A percentile compares a stretch with the other conserved stretches of the same genome.
Evolutionary conservation across 23 red algal genomes (phyloP).

Genomic region (Gracilaria caudata): DNA sequence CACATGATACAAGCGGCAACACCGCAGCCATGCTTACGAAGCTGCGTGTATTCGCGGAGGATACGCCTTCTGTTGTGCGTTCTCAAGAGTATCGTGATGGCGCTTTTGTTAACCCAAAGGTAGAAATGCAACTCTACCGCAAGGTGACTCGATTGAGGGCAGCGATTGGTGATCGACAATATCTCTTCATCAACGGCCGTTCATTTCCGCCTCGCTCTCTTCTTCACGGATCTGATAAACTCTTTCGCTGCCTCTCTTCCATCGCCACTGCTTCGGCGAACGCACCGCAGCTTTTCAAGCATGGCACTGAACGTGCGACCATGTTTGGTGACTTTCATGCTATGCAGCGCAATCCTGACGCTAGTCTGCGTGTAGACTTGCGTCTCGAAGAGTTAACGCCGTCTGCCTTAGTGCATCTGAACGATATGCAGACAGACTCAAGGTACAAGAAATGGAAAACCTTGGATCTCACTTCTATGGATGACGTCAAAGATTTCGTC

Average conservation of each 20-base stretch:
- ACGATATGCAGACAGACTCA: slow-evolving; percentile 45
- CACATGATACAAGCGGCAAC: background rate
- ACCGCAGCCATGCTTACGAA: background rate
- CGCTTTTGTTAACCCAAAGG: background rate
- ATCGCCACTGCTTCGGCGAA: slow-evolving; percentile 5
- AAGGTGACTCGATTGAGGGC: background rate
- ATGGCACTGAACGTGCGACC: background rate
- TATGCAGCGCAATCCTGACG: background rate
- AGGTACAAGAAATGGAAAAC: slow-evolving; percentile 52
- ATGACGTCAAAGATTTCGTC: background rate
- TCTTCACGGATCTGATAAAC: background rate
- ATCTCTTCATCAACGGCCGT: slow-evolving; percentile 49
- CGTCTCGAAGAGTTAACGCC: background rate
- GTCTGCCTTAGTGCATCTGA: slow-evolving; percentile 41
- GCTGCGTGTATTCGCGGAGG: slow-evolving; percentile 24
- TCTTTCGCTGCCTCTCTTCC: slow-evolving; percentile 49
- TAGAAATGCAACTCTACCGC: background rate
- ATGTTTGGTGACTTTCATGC: background rate
- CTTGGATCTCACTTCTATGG: background rate
- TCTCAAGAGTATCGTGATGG: background rate
- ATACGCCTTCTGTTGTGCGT: slow-evolving; percentile 41
- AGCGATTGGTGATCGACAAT: background rate
- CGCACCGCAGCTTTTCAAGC: slow-evolving; percentile 25
- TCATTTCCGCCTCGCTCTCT: slow-evolving; percentile 6
- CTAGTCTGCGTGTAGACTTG: slow-evolving; percentile 21